phyloP scores from a whole-genome alignment of 202 grass and related monocot species.

The Carex arenaria region DNA sequence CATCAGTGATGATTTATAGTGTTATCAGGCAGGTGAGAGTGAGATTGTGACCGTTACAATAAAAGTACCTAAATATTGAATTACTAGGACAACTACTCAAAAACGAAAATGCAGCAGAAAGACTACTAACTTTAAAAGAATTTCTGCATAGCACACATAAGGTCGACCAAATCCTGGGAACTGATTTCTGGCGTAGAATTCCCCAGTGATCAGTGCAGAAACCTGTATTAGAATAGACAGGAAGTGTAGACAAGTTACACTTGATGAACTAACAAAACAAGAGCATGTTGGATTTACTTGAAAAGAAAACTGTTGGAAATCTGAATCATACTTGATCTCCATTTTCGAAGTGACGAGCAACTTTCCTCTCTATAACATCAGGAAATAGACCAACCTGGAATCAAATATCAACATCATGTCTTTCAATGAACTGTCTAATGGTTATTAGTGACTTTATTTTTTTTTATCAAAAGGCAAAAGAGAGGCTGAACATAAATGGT shows the following conservation, averaged over 20 bases:
- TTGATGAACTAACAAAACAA: conserved; percentile 2
- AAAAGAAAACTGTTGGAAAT: background rate
- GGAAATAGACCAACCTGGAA: conserved; percentile 95
- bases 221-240: conserved; percentile 38
- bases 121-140: conserved; percentile 64
- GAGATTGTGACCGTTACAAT: background rate
- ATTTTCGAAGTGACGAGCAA: conserved; percentile 63
- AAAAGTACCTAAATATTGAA: background rate
- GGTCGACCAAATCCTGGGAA: conserved; percentile 95
- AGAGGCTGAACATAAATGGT: background rate
- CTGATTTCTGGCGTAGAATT: conserved; percentile 91
- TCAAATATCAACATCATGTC: conserved; percentile 31
- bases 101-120: conserved; percentile 14
- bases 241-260: conserved; percentile 10
- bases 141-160: conserved; percentile 70
- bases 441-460: background rate
- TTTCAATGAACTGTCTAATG: background rate
- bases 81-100: background rate
- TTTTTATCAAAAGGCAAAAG: background rate
- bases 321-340: conserved; percentile 59
- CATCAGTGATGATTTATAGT: background rate
- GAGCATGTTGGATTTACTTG: background rate
- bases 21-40: background rate
- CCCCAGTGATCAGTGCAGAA: conserved; percentile 86
- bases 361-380: conserved; percentile 85